These are phyloP conservation scores for Afroboletus lepidellus DNA, from an alignment of 1,284 basidiomycete genomes.

Conservation along the genomic window DNA sequence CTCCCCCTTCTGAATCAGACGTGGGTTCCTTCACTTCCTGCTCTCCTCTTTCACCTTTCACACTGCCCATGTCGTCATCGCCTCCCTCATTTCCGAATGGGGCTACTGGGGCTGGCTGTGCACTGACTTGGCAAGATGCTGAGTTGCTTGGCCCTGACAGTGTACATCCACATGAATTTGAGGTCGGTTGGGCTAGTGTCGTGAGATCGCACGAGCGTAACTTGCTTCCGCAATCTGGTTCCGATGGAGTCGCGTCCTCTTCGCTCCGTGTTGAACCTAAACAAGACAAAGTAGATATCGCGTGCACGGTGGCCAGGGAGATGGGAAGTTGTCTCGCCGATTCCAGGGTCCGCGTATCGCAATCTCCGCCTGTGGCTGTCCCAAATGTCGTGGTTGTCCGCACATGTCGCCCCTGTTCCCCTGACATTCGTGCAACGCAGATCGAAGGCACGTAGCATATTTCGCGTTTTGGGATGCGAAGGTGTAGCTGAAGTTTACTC, in stretches of 20 bases:
- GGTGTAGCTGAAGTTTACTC: constrained; percentile 4
- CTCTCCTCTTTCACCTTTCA: constrained; percentile 17
- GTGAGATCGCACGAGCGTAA: constrained; percentile 14
- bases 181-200: constrained; percentile 39
- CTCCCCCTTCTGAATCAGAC: constrained; percentile 21
- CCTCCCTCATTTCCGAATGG: constrained; percentile 9
- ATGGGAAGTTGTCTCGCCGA: constrained; percentile 5
- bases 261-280: background rate
- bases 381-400: constrained; percentile 44
- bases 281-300: constrained; percentile 4
- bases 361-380: constrained; percentile 4
- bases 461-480: background rate
- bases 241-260: background rate
- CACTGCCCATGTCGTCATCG: constrained; percentile 6
- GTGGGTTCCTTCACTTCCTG: constrained; percentile 15
- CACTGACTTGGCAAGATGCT: constrained; percentile 44
- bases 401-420: constrained; percentile 58
- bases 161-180: constrained; percentile 45
- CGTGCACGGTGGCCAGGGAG: constrained; percentile 5
- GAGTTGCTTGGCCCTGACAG: constrained; percentile 51
- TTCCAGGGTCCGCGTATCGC: background rate
- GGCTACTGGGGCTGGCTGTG: constrained; percentile 21
- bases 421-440: constrained; percentile 60
- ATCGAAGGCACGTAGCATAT: constrained; percentile 54
- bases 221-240: constrained; percentile 7